These are phyloP conservation scores for Aspergillus japonicus DNA, from an alignment of 2,329 filamentous ascomycete genomes.

Conservation along the genomic window DNA sequence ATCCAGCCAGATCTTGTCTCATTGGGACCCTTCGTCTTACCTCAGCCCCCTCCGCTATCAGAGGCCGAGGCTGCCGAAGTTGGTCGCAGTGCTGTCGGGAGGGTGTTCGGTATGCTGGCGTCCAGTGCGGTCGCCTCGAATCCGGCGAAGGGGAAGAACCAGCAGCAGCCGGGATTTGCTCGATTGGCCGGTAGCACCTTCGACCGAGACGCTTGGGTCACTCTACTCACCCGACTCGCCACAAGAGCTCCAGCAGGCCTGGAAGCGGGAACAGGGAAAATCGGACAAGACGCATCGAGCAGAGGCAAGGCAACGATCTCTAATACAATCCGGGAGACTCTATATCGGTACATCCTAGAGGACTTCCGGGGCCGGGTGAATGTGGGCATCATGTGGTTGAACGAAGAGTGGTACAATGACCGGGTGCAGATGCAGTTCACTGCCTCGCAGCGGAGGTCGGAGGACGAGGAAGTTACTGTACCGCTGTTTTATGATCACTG, in stretches of 20 bases:
- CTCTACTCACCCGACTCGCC: constrained; percentile 78
- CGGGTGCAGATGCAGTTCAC: constrained; percentile 53
- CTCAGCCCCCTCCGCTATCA: constrained; percentile 71
- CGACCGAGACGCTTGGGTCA: constrained; percentile 87
- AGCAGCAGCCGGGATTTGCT: constrained; percentile 70
- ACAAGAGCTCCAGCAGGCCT: constrained; percentile 74
- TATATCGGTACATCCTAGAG: constrained; percentile 84
- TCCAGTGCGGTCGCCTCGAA: constrained; percentile 65
- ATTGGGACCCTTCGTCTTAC: constrained; percentile 76
- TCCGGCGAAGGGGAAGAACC: constrained; percentile 49
- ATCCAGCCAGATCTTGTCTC: constrained; percentile 59
- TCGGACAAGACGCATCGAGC: constrained; percentile 25
- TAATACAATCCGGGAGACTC: constrained; percentile 71
- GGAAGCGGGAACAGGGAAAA: constrained; percentile 47
- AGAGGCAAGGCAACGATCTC: constrained; percentile 42
- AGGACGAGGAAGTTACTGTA: constrained; percentile 49
- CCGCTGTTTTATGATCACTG: constrained; percentile 71
- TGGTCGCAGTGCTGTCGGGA: constrained; percentile 69
- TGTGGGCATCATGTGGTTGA: constrained; percentile 88
- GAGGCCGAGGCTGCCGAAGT: constrained; percentile 70
- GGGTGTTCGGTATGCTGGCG: constrained; percentile 76
- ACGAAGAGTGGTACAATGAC: constrained; percentile 98
- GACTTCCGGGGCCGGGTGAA: constrained; percentile 90
- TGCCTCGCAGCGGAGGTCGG: constrained; percentile 42
- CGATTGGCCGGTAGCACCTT: constrained; percentile 80